Evolutionary conservation across 495 filamentous ascomycete species (phyloP).

Genomic region (Parmelia sp.): DNA sequence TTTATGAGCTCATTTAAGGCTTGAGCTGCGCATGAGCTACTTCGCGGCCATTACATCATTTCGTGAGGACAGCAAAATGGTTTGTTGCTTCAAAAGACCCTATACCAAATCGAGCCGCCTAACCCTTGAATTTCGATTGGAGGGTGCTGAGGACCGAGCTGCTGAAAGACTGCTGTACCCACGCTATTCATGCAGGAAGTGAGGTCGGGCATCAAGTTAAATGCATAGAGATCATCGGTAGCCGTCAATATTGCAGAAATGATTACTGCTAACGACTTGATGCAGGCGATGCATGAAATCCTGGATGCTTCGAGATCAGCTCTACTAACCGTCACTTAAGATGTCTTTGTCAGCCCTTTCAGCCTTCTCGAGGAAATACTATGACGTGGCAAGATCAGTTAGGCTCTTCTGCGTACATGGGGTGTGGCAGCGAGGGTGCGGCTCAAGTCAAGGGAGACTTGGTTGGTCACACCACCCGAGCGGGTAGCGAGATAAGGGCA

Average conservation of each 20-base stretch:
- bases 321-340: not conserved
- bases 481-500: not conserved
- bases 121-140: not conserved
- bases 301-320: not conserved
- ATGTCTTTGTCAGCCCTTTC: not conserved
- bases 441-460: not conserved
- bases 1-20: not conserved
- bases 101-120: not conserved
- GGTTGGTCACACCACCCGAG: not conserved
- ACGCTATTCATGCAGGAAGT: not conserved
- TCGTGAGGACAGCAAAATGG: not conserved
- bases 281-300: not conserved
- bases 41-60: not conserved
- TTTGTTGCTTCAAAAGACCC: not conserved
- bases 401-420: not conserved
- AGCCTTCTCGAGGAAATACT: not conserved
- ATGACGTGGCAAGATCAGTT: constrained; percentile 1
- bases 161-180: not conserved
- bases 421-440: not conserved
- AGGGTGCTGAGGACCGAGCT: not conserved
- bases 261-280: not conserved
- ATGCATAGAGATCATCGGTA: not conserved
- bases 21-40: not conserved
- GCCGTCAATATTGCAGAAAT: not conserved
- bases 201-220: not conserved